These are phyloP conservation scores for Schizochytrium sp. DNA, from an alignment of 108 stramenopile species.

Conservation along the genomic window DNA sequence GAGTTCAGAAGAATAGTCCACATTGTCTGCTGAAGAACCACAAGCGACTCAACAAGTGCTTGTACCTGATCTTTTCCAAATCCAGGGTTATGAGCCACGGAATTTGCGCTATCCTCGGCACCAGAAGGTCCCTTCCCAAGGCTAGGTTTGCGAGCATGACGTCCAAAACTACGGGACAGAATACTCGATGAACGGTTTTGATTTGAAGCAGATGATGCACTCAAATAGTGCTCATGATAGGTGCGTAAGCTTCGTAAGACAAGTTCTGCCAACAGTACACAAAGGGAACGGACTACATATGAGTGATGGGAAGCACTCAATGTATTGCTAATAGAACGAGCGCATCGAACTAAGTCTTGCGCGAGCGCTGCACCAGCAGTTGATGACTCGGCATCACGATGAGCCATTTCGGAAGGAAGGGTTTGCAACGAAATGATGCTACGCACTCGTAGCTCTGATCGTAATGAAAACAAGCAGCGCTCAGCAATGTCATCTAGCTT, in stretches of 20 bases:
- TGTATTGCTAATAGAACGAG: neutral
- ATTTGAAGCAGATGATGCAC: neutral
- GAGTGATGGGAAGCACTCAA: neutral
- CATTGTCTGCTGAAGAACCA: slow-evolving; percentile 56
- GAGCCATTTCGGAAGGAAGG: slow-evolving; percentile 6
- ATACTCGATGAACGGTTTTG: too few relatives aligned
- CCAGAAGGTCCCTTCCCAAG: neutral
- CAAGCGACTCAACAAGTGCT: slow-evolving; percentile 14
- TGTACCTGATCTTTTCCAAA: slow-evolving; percentile 14
- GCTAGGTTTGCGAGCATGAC: neutral
- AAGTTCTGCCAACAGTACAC: slow-evolving; percentile 24
- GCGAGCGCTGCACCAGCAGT: slow-evolving; percentile 19
- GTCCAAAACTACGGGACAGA: slow-evolving; percentile 6
- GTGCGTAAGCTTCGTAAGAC: neutral
- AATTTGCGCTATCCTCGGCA: neutral
- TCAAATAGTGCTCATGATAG: neutral
- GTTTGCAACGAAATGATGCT: neutral
- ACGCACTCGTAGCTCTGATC: slow-evolving; percentile 45
- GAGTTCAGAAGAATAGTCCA: slow-evolving; percentile 54
- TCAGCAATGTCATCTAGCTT: slow-evolving; percentile 39
- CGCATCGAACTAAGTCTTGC: slow-evolving; percentile 48
- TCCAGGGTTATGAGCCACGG: too few relatives aligned
- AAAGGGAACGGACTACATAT: slow-evolving; percentile 51
- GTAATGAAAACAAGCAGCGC: slow-evolving; percentile 33
- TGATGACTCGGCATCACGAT: neutral